These are phyloP conservation scores for Botryotinia narcissicola DNA, from an alignment of 2,329 filamentous ascomycete genomes.

Conservation along the genomic window DNA sequence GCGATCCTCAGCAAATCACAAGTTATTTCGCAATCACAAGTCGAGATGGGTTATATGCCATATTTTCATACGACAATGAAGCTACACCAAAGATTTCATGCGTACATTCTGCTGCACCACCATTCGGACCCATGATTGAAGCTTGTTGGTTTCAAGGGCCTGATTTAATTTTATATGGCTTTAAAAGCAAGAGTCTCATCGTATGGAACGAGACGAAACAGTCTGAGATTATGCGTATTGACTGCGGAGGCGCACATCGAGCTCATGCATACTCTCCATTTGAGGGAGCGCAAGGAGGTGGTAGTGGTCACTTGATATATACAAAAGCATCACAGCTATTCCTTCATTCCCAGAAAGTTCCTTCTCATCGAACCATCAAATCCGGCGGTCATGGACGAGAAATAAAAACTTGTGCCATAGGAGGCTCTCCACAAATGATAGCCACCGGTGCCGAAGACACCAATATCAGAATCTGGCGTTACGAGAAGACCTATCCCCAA, in stretches of 20 bases:
- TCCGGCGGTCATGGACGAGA: conserved; percentile 82
- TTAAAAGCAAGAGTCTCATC: conserved; percentile 74
- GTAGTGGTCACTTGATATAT: conserved; percentile 64
- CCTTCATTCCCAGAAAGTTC: conserved; percentile 41
- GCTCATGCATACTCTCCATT: conserved; percentile 58
- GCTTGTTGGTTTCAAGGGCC: conserved; percentile 58
- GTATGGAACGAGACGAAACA: conserved; percentile 75
- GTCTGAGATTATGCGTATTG: conserved; percentile 66
- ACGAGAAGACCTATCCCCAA: conserved; percentile 28
- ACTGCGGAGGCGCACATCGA: conserved; percentile 83
- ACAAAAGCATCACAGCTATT: conserved; percentile 62
- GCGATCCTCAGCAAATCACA: conserved; percentile 38
- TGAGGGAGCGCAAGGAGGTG: conserved; percentile 24
- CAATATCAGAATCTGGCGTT: conserved; percentile 69
- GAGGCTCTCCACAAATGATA: conserved; percentile 42
- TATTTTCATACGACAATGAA: conserved; percentile 44
- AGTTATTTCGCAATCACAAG: conserved; percentile 68
- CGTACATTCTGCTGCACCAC: conserved; percentile 65
- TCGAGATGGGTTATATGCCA: conserved; percentile 72
- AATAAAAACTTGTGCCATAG: conserved; percentile 62
- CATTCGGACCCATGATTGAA: conserved; percentile 75
- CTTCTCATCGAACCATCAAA: conserved; percentile 53
- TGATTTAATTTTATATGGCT: conserved; percentile 74
- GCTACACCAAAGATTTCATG: conserved; percentile 38
- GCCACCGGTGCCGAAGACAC: conserved; percentile 72